phyloP scores from a whole-genome alignment of 2,329 filamentous ascomycete species.

The Zalaria sp. region DNA sequence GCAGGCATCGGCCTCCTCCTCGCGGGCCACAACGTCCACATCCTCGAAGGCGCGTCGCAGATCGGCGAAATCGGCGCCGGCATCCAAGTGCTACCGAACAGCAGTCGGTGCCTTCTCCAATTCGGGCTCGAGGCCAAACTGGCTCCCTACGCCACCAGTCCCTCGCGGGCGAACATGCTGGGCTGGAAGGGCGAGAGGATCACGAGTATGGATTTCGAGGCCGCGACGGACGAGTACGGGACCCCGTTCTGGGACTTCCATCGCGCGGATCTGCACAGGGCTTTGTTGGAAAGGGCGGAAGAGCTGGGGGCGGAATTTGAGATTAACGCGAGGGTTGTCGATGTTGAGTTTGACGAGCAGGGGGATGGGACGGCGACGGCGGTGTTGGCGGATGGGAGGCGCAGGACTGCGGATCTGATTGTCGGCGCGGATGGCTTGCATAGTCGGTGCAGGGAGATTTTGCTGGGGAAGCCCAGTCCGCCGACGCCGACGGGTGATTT shows the following conservation, averaged over 20 bases:
- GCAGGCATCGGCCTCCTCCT: conserved; percentile 33
- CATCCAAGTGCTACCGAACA: conserved; percentile 37
- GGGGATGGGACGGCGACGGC: conserved; percentile 19
- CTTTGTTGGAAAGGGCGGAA: conserved; percentile 31
- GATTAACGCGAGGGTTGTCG: conserved; percentile 29
- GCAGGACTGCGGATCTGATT: conserved; percentile 28
- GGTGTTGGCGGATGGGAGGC: conserved; percentile 22
- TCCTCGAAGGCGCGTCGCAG: conserved; percentile 33
- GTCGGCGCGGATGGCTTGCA: conserved; percentile 36
- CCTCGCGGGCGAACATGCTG: conserved; percentile 32
- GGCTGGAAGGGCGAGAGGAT: conserved; percentile 39
- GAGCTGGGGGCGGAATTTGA: conserved; percentile 35
- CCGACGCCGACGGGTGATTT: conserved; percentile 37
- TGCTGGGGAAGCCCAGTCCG: conserved; percentile 30
- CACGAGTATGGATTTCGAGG: conserved; percentile 32
- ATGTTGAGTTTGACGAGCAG: conserved; percentile 20
- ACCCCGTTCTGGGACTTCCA: conserved; percentile 42
- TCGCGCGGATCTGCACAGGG: conserved; percentile 36
- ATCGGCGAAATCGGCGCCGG: conserved; percentile 37
- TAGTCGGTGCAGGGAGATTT: conserved; percentile 28
- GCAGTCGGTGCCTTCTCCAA: conserved; percentile 31
- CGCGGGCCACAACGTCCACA: conserved; percentile 31
- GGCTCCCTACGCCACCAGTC: conserved; percentile 26
- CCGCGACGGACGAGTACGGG: conserved; percentile 16
- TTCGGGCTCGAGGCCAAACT: conserved; percentile 34